Conservation (phyloP, 768 basidiomycete genomes). For the Boletellus emodensis region DNA sequence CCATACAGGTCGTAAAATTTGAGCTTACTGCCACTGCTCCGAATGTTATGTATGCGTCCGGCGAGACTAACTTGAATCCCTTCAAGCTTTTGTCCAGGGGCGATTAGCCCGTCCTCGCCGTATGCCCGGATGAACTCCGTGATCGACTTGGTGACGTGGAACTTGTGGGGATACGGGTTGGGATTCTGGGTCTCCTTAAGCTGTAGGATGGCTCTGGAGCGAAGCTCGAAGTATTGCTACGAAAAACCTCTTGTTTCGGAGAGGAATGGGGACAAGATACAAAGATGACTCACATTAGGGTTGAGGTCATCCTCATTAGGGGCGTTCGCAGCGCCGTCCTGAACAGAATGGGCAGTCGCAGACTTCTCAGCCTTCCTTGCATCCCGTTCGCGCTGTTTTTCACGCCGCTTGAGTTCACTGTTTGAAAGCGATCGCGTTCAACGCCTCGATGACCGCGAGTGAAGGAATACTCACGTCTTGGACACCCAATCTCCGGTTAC, state of each 20-base stretch:
- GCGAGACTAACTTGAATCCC: constrained; percentile 63
- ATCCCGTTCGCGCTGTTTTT: constrained; percentile 72
- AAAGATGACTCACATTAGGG: constrained; percentile 67
- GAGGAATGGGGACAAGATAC: not conserved
- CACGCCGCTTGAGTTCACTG: constrained; percentile 92
- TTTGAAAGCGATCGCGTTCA: constrained; percentile 27
- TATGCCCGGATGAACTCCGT: constrained; percentile 69
- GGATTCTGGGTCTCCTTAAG: constrained; percentile 82
- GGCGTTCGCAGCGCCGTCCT: constrained; percentile 39
- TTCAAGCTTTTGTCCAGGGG: constrained; percentile 62
- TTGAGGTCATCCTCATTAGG: constrained; percentile 78
- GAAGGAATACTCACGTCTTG: constrained; percentile 66
- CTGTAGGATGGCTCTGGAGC: constrained; percentile 82
- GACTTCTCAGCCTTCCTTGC: constrained; percentile 77
- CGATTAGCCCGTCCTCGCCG: constrained; percentile 66
- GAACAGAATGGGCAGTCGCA: constrained; percentile 39
- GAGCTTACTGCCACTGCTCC: constrained; percentile 77
- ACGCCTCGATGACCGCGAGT: constrained; percentile 10
- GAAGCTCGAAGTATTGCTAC: constrained; percentile 96
- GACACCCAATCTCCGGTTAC: constrained; percentile 96
- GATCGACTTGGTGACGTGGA: constrained; percentile 79
- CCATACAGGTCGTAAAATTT: constrained; percentile 92
- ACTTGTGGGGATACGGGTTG: constrained; percentile 99
- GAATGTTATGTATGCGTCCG: constrained; percentile 89
- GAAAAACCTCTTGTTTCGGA: not conserved